Percentiles rank a stretch among this genome's conserved stretches.
Evolutionary conservation across 805 yeast genomes (phyloP).

Genomic region (Barnettozyma pratensis): DNA sequence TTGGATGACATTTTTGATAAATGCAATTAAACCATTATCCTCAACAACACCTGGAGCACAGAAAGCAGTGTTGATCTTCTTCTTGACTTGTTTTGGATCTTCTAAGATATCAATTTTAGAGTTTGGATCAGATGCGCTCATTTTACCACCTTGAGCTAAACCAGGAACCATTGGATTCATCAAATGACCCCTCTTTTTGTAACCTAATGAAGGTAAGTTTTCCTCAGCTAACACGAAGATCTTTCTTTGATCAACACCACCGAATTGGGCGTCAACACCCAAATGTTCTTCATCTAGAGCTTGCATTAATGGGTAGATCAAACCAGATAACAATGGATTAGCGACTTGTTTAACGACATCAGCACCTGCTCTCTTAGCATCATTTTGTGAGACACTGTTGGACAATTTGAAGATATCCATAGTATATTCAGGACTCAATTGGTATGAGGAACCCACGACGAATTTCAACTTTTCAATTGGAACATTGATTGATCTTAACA

Average conservation of each 20-base stretch:
- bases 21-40: constrained; percentile 86
- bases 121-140: constrained; percentile 99
- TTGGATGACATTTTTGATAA: constrained; percentile 74
- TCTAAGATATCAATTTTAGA: constrained; percentile 92
- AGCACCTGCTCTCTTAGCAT: constrained; percentile 98
- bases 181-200: constrained; percentile 95
- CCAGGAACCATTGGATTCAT: constrained; percentile 99
- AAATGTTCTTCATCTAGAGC: constrained; percentile 93
- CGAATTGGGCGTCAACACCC: constrained; percentile 89
- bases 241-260: constrained; percentile 98
- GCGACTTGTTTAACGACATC: constrained; percentile 98
- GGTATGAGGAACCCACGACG: constrained; percentile 88
- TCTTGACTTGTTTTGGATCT: constrained; percentile 79
- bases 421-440: constrained; percentile 69
- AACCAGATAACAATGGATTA: constrained; percentile 87
- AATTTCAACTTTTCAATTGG: constrained; percentile 86
- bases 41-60: constrained; percentile 94
- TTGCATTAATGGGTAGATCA: constrained; percentile 98
- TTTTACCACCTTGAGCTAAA: constrained; percentile 92
- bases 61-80: constrained; percentile 88
- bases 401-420: constrained; percentile 85
- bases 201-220: constrained; percentile 78
- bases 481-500: constrained; percentile 79
- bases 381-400: constrained; percentile 85
- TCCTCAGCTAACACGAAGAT: constrained; percentile 97